These are phyloP conservation scores for Xylariaceae sp. DNA, from an alignment of 2,329 filamentous ascomycete genomes.

Conservation along the genomic window DNA sequence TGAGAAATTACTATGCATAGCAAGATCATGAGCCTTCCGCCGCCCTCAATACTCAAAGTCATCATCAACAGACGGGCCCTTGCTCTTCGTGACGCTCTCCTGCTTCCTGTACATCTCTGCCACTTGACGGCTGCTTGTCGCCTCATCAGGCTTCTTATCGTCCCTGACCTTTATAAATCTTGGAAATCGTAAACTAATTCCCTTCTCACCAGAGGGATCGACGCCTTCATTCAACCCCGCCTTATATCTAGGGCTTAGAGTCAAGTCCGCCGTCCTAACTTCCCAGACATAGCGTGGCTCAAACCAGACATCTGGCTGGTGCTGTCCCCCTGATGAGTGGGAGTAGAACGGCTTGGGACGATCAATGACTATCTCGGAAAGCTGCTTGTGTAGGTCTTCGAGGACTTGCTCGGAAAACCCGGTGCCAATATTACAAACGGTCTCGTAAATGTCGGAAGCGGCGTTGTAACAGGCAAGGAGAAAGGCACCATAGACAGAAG, in stretches of 20 bases:
- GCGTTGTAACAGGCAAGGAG: constrained; percentile 92
- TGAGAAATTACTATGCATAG: constrained; percentile 4
- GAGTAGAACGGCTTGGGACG: constrained; percentile 92
- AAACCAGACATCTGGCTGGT: constrained; percentile 98
- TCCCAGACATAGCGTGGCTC: constrained; percentile 96
- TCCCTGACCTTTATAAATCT: constrained; percentile 89
- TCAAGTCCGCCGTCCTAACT: constrained; percentile 94
- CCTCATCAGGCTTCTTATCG: constrained; percentile 93
- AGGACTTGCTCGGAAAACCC: constrained; percentile 94
- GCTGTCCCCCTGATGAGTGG: constrained; percentile 80
- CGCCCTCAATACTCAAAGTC: constrained; percentile 91
- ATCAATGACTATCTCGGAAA: constrained; percentile 81
- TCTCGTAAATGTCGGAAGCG: constrained; percentile 80
- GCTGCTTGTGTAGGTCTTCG: constrained; percentile 78
- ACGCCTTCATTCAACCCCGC: constrained; percentile 83
- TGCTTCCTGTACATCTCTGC: constrained; percentile 97
- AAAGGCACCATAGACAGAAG: constrained; percentile 94
- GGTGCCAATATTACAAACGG: constrained; percentile 97
- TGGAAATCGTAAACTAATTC: constrained; percentile 88
- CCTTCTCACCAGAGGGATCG: constrained; percentile 71
- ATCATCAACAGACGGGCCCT: constrained; percentile 87
- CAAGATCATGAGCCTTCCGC: constrained; percentile 2
- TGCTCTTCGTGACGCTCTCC: constrained; percentile 84
- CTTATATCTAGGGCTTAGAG: constrained; percentile 88
- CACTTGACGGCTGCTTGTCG: constrained; percentile 81